Evolutionary conservation across 495 filamentous ascomycete genomes (phyloP).

Genomic region (Hypoxylon cercidicola): DNA sequence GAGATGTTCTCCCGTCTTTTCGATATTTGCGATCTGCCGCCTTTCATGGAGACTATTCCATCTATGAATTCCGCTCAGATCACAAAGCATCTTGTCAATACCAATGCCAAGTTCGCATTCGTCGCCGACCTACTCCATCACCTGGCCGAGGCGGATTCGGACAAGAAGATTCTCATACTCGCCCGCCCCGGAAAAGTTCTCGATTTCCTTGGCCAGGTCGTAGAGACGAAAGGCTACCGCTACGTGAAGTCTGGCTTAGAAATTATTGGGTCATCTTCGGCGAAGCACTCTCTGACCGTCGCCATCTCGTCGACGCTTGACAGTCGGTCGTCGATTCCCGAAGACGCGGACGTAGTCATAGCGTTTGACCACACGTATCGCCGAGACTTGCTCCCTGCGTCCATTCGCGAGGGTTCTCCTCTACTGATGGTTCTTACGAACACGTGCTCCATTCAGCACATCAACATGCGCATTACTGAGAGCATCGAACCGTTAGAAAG

Average conservation of each 20-base stretch:
- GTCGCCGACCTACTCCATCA: constrained; percentile 53
- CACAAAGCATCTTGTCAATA: constrained; percentile 50
- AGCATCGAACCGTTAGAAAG: constrained; percentile 48
- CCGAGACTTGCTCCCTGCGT: constrained; percentile 23
- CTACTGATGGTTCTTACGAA: constrained; percentile 49
- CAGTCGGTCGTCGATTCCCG: constrained; percentile 27
- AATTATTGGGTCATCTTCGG: constrained; percentile 20
- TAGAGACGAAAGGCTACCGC: constrained; percentile 42
- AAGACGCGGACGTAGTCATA: constrained; percentile 50
- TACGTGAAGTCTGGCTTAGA: constrained; percentile 42
- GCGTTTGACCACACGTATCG: constrained; percentile 54
- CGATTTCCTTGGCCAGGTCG: constrained; percentile 51
- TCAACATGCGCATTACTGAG: constrained; percentile 50
- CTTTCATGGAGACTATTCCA: constrained; percentile 48
- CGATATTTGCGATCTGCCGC: constrained; percentile 56
- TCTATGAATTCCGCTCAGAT: constrained; percentile 43
- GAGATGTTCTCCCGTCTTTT: constrained; percentile 50
- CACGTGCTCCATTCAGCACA: constrained; percentile 58
- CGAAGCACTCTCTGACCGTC: constrained; percentile 33
- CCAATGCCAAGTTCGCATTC: constrained; percentile 60
- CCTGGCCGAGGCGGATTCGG: constrained; percentile 40
- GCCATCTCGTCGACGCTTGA: constrained; percentile 39
- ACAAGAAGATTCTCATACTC: constrained; percentile 54
- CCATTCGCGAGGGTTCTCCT: constrained; percentile 27
- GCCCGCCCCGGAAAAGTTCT: constrained; percentile 49